Evolutionary conservation across 768 basidiomycete species (phyloP).

Genomic region (Hericium coralloides): DNA sequence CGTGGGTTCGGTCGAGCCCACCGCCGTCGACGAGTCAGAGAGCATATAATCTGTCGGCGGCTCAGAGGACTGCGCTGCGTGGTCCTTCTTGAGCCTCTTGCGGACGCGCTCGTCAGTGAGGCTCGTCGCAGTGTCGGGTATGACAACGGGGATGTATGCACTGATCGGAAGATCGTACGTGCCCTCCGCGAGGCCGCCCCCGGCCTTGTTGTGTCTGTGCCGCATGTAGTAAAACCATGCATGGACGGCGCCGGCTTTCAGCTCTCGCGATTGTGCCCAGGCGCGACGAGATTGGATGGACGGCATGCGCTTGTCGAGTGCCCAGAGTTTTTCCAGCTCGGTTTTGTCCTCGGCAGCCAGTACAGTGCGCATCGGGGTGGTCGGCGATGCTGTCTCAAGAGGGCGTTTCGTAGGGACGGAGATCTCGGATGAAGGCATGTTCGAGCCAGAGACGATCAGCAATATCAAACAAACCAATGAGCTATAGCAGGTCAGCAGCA

Average conservation of each 20-base stretch:
- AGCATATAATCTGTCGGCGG: background rate
- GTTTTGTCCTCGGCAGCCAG: background rate
- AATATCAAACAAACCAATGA: background rate
- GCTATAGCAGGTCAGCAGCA: background rate
- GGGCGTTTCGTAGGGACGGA: too few species aligned
- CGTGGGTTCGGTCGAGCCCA: background rate
- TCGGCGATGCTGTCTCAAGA: too few species aligned
- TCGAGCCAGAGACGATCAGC: background rate
- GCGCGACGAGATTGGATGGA: conserved; percentile 1
- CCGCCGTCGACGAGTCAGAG: background rate
- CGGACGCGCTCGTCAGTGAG: background rate
- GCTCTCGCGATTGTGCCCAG: conserved; percentile 2
- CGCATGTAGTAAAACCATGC: conserved; percentile 2
- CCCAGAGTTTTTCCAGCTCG: conserved; percentile 4
- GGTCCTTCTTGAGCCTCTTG: background rate
- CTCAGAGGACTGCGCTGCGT: background rate
- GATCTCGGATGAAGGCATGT: too few species aligned
- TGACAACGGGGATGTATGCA: too few species aligned
- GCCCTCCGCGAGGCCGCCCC: background rate
- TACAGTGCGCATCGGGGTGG: background rate
- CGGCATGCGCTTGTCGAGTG: conserved; percentile 2
- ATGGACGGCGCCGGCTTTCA: background rate
- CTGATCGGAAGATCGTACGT: background rate
- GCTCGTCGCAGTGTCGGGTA: background rate
- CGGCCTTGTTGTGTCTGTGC: background rate